Percentiles rank a stretch among this genome's conserved stretches.
phyloP scores from a whole-genome alignment of 176 grass and related monocot genomes.

The Phyllostachys edulis region DNA sequence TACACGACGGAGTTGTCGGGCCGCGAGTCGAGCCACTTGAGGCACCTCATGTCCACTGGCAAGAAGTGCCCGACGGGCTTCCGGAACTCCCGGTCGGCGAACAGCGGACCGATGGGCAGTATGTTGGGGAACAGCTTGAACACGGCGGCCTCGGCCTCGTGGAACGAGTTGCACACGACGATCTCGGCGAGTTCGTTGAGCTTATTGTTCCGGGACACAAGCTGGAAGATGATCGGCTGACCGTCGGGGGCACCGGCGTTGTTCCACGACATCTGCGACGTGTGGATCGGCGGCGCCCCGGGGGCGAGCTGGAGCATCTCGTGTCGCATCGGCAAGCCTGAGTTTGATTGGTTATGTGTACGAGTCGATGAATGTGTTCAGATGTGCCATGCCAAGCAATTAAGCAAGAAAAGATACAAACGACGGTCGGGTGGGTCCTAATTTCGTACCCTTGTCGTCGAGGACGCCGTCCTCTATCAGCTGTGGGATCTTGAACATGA shows the following conservation, averaged over 20 bases:
- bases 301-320: constrained; percentile 24
- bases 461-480: constrained; percentile 51
- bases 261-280: constrained; percentile 41
- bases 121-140: constrained; percentile 40
- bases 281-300: constrained; percentile 42
- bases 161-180: constrained; percentile 58
- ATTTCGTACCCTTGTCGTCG: constrained; percentile 40
- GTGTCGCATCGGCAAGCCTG: constrained; percentile 37
- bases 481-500: constrained; percentile 53
- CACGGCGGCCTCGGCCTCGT: constrained; percentile 42
- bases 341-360: too few relatives aligned
- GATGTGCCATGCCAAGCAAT: too few relatives aligned
- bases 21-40: too few relatives aligned
- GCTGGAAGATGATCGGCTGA: constrained; percentile 29
- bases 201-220: constrained; percentile 37
- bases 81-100: too few relatives aligned
- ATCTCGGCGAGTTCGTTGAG: constrained; percentile 32
- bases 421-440: too few relatives aligned
- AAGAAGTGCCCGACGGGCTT: too few relatives aligned
- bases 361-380: too few relatives aligned
- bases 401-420: too few relatives aligned
- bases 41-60: too few relatives aligned
- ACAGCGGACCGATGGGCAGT: constrained; percentile 26
- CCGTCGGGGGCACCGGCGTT: background rate
- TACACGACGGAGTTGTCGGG: too few relatives aligned